Evolutionary conservation across 2,329 filamentous ascomycete species (phyloP).

Genomic region (Venturia oleaginea): DNA sequence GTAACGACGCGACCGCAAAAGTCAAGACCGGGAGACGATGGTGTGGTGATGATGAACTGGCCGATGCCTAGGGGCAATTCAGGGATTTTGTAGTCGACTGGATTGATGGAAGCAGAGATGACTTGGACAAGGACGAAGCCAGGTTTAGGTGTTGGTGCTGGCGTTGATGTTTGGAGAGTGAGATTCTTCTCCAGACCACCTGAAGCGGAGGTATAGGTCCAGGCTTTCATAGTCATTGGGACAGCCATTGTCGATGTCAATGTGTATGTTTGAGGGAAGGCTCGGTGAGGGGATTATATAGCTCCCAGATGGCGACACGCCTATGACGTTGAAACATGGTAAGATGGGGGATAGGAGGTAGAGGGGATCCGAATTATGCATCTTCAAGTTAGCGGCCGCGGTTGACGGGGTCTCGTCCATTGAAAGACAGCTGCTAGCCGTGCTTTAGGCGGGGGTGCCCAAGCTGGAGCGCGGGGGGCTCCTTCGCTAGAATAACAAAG

Average conservation of each 20-base stretch:
- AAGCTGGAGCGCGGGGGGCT: no score
- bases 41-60: constrained; percentile 29
- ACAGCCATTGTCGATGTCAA: not conserved
- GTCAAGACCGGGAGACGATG: constrained; percentile 42
- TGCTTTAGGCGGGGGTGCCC: no score
- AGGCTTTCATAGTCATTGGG: constrained; percentile 44
- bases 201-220: constrained; percentile 42
- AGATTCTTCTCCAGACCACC: constrained; percentile 47
- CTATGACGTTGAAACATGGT: no score
- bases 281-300: not conserved
- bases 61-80: constrained; percentile 33
- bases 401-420: no score
- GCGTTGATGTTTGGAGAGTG: constrained; percentile 33
- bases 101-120: constrained; percentile 47
- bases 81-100: constrained; percentile 55
- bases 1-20: constrained; percentile 41
- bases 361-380: not conserved
- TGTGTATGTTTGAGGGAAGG: not conserved
- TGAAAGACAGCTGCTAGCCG: no score
- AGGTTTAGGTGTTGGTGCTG: constrained; percentile 30
- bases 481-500: no score
- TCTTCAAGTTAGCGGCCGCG: no score
- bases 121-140: constrained; percentile 47
- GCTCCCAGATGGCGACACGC: not conserved
- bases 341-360: no score